Base-by-base conservation (phyloP, 331 rosid species). In the Dryas integrifolia region DNA sequence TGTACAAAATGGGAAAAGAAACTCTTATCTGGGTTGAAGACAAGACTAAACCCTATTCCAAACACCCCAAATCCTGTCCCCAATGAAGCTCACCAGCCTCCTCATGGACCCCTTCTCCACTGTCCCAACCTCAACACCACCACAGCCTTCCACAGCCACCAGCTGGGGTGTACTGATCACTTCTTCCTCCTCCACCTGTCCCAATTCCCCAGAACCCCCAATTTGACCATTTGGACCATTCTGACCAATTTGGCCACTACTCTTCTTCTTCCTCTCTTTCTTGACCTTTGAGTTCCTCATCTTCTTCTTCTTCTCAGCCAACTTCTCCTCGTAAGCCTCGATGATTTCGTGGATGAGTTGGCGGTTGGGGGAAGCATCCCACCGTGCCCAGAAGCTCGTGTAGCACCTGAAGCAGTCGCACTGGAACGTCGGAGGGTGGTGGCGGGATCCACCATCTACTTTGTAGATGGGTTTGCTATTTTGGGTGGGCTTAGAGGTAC, bases 401-500 rank as follows among this genome's bases (percentile, higher is more conserved):
- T 85, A 85, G 69, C 88, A 85, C 41, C 79, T 48, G 39, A 85
- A 85, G 67, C 88, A 85, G 47, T 74, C 75, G 59, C 88, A 85
- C 43, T 74, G 48, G 65, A 71, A 66, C 41, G 46, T 57, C 0
- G 79, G 58, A 55, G 39, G 16, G 40, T 76, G 18, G 26, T 14
- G 14, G 38, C 71, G 77, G n/a, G 72, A 66, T 5, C 35, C 53
- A 13, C 39, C 53, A 0, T 12, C 50, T 0, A 16, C 30, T 1
- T 5, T 49, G 1, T 14, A 21, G 24, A 21, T 21, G 35, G 35
- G 35, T 30, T 30, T 30, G 35, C 35, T 30, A 30, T 30, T 30
- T 30, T 30, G 35, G 35, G 35, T 30, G 35, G 35, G 35, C 35
- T 30, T 30, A 30, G 35, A 30, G 35, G 35, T 30, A 30, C 35